These are phyloP conservation scores for Apiotrichum gamsii DNA, from an alignment of 1,284 basidiomycete genomes.

Conservation along the genomic window DNA sequence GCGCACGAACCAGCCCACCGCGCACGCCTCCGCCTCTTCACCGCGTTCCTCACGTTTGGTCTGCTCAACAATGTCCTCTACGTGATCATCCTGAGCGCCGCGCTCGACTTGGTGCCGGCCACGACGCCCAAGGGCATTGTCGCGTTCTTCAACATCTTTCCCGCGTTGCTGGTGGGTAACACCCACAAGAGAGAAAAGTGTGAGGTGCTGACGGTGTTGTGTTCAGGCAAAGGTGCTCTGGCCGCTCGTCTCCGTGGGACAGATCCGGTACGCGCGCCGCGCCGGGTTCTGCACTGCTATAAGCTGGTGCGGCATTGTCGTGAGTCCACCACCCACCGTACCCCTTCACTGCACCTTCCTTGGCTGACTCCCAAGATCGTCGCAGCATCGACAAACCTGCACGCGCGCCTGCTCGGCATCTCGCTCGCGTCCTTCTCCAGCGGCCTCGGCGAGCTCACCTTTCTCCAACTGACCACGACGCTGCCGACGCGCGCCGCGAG, in stretches of 20 bases:
- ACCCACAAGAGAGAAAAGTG: too few relatives aligned
- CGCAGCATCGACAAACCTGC: constrained; percentile 63
- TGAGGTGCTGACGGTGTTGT: too few relatives aligned
- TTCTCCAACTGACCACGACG: constrained; percentile 84
- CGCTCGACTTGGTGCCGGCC: constrained; percentile 85
- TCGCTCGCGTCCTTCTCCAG: constrained; percentile 83
- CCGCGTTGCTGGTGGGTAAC: constrained; percentile 53
- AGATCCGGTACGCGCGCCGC: constrained; percentile 68
- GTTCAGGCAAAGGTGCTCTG: constrained; percentile 75
- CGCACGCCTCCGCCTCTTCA: constrained; percentile 26
- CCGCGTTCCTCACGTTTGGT: constrained; percentile 43
- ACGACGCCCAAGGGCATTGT: constrained; percentile 84
- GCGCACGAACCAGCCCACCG: background rate
- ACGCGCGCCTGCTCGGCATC: constrained; percentile 76
- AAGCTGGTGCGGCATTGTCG: constrained; percentile 75
- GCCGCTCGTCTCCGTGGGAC: constrained; percentile 81
- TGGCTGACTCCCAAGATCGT: constrained; percentile 58
- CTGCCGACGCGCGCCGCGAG: constrained; percentile 35
- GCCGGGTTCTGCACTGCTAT: constrained; percentile 67
- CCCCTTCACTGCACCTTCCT: background rate
- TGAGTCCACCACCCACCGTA: constrained; percentile 38
- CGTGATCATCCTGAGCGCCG: constrained; percentile 93
- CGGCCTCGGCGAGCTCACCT: constrained; percentile 90
- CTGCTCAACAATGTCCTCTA: constrained; percentile 62
- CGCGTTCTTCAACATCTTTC: constrained; percentile 83